A percentile compares a stretch with the other conserved stretches of the same genome.
These are phyloP conservation scores for Candida succiphila DNA, from an alignment of 805 yeast genomes.

Conservation along the genomic window DNA sequence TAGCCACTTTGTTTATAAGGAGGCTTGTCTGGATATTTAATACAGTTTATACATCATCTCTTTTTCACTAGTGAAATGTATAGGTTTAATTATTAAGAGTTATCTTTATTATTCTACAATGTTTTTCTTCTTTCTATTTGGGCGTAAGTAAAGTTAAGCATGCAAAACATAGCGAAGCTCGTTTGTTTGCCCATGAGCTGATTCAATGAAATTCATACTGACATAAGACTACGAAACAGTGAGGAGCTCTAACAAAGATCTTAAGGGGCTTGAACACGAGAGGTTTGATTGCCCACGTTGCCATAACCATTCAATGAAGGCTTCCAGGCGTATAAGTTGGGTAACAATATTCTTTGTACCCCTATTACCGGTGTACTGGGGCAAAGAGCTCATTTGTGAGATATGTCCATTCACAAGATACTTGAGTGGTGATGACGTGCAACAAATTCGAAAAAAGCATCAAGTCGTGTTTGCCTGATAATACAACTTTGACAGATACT, in stretches of 20 bases:
- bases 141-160: slow-evolving; percentile 7
- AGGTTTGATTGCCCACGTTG: slow-evolving; percentile 16
- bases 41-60: too few species aligned
- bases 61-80: too few species aligned
- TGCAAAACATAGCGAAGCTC: too few species aligned
- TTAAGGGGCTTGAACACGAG: slow-evolving; percentile 2
- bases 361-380: slow-evolving; percentile 13
- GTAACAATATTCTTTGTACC: slow-evolving; percentile 18
- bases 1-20: too few species aligned
- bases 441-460: background rate
- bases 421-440: slow-evolving; percentile 4
- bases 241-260: too few species aligned
- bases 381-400: slow-evolving; percentile 14
- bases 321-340: slow-evolving; percentile 12
- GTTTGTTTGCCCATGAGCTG: too few species aligned
- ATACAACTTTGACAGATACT: background rate
- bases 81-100: too few species aligned
- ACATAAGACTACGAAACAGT: too few species aligned
- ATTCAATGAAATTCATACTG: background rate
- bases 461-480: background rate
- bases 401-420: slow-evolving; percentile 12
- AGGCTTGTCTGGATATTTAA: too few species aligned
- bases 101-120: too few species aligned
- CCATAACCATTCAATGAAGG: slow-evolving; percentile 17
- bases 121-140: slow-evolving; percentile 12